Percentiles rank a stretch among this genome's conserved stretches.
Conservation (phyloP, 257 asterid species). For the Scutellaria barbata region DNA sequence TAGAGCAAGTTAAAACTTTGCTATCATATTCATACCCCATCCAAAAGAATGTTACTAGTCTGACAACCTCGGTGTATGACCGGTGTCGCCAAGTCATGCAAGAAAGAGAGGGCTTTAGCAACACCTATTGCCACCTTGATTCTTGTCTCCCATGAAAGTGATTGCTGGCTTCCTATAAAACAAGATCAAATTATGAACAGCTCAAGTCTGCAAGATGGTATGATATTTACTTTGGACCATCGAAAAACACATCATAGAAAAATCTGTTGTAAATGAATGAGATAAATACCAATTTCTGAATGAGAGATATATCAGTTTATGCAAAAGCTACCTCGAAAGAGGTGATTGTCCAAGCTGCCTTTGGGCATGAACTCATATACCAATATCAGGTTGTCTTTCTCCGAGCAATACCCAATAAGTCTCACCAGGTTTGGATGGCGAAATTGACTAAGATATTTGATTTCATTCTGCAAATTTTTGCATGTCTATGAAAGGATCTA, state of each 20-base stretch:
- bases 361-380: slow-evolving; percentile 43
- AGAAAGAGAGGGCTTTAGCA: slow-evolving; percentile 61
- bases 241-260: too few relatives aligned
- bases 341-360: slow-evolving; percentile 61
- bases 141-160: slow-evolving; percentile 59
- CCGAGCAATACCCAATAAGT: slow-evolving; percentile 28
- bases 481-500: not conserved
- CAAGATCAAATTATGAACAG: not conserved
- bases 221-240: too few relatives aligned
- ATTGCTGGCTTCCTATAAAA: slow-evolving; percentile 50
- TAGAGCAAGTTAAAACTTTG: not conserved
- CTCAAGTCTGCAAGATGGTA: too few relatives aligned
- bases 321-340: slow-evolving; percentile 41
- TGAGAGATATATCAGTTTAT: too few relatives aligned
- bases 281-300: too few relatives aligned
- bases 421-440: slow-evolving; percentile 33
- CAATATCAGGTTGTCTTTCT: slow-evolving; percentile 17
- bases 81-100: slow-evolving; percentile 50
- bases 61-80: slow-evolving; percentile 53
- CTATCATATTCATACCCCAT: slow-evolving; percentile 39
- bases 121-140: slow-evolving; percentile 62
- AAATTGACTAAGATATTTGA: slow-evolving; percentile 6
- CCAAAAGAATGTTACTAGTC: slow-evolving; percentile 54
- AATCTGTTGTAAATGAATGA: too few relatives aligned
- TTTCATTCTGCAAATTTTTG: slow-evolving; percentile 24